Percentiles rank a stretch among this genome's conserved stretches.
These are phyloP conservation scores for Amaranthus palmeri DNA, from an alignment of 148 eudicot species.

Conservation along the genomic window DNA sequence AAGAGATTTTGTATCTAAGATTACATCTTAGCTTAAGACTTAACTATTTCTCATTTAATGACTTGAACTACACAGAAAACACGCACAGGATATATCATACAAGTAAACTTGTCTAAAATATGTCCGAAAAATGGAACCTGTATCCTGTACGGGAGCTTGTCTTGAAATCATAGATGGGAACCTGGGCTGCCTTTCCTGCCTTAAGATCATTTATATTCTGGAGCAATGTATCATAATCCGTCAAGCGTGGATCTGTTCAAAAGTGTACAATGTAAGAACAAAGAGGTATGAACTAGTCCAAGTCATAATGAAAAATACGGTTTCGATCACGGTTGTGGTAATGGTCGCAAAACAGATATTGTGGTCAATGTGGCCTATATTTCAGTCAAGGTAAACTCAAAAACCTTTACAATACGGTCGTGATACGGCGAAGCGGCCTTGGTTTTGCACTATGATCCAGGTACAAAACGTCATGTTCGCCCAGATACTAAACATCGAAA, in stretches of 20 bases:
- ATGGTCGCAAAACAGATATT: too few relatives aligned
- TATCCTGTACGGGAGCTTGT: conserved; percentile 85
- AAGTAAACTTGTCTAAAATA: not conserved
- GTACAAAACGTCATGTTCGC: too few relatives aligned
- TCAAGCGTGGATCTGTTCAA: conserved; percentile 81
- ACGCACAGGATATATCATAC: not conserved
- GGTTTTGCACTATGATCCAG: too few relatives aligned
- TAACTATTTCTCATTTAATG: not conserved
- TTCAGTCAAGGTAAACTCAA: too few relatives aligned
- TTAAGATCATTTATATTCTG: conserved; percentile 72
- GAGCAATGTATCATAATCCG: conserved; percentile 86
- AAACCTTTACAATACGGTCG: too few relatives aligned
- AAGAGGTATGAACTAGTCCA: not conserved
- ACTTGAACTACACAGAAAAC: not conserved
- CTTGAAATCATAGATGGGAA: conserved; percentile 91
- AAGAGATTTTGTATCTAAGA: not conserved
- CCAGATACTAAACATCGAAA: not conserved
- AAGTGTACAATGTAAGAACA: conserved; percentile 14
- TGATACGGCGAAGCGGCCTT: too few relatives aligned
- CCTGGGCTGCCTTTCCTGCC: conserved; percentile 61
- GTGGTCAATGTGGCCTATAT: too few relatives aligned
- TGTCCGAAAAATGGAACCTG: conserved; percentile 40
- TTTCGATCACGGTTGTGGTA: too few relatives aligned
- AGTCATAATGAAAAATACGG: not conserved
- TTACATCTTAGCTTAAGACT: not conserved